A percentile compares a stretch with the other conserved stretches of the same genome.
Evolutionary conservation across 2,329 filamentous ascomycete genomes (phyloP).

Genomic region (Phaeomoniella chlamydospora): DNA sequence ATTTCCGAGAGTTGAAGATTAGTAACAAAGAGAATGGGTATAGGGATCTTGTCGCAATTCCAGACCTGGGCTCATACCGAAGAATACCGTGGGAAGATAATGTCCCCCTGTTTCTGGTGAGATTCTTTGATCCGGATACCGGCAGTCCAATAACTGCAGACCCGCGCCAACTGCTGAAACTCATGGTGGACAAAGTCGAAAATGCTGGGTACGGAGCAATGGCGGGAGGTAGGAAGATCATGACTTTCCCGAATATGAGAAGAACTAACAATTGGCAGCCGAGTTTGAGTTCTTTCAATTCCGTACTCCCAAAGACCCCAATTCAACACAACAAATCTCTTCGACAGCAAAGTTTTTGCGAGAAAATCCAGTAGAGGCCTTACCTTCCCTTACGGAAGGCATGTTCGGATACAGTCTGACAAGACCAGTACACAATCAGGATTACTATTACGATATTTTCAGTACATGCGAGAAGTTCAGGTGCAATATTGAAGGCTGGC

Average conservation of each 20-base stretch:
- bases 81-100: constrained; percentile 85
- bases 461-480: constrained; percentile 63
- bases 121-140: constrained; percentile 71
- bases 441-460: constrained; percentile 83
- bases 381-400: constrained; percentile 73
- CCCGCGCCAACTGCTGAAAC: constrained; percentile 60
- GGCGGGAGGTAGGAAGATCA: constrained; percentile 58
- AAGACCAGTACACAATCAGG: constrained; percentile 74
- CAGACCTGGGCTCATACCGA: constrained; percentile 63
- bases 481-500: constrained; percentile 84
- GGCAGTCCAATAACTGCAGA: constrained; percentile 59
- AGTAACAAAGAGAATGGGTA: constrained; percentile 89
- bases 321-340: constrained; percentile 40
- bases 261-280: constrained; percentile 37
- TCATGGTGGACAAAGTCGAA: constrained; percentile 51
- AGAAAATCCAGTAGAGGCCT: constrained; percentile 55
- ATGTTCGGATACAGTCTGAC: constrained; percentile 95
- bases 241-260: constrained; percentile 5
- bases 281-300: constrained; percentile 97
- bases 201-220: constrained; percentile 63
- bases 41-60: constrained; percentile 67
- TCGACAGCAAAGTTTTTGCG: constrained; percentile 62
- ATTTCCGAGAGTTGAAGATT: constrained; percentile 69
- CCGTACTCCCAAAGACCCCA: constrained; percentile 42
- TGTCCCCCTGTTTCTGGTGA: constrained; percentile 72